Evolutionary conservation across 2,329 filamentous ascomycete species (phyloP), one percentile per base, ranked within the genome.

Genomic region (Penicillium sp.): DNA sequence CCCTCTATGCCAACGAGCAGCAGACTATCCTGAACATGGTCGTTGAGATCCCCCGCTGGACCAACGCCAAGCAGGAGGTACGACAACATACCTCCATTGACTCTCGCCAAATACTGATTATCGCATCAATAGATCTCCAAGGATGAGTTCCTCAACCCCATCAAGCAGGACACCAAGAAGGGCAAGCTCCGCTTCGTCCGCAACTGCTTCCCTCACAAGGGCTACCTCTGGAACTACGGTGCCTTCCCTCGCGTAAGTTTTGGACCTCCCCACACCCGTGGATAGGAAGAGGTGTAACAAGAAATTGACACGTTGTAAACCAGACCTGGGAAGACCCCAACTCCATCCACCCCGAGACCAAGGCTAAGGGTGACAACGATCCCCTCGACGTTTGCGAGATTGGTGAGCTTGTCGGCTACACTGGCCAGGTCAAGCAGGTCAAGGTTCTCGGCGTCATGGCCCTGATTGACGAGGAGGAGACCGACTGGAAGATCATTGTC

Each of bases 161-260:
- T 97, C 84, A 97, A 97, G 88, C 94, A 99, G 84, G 94, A 99
- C 78, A 86, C 87, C 78, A 97, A 99, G 89, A 97, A 99, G 86
- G 94, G 93, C 85, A 97, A 97, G 86, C 91, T 97, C 72, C 90
- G 94, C 74, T 99, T 88, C 77, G 94, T 99, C 76, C 91, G 94
- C 82, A 99, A 99, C 88, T 99, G 94, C 88, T 99, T 99, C 86
- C 94, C 94, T 70, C 94, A 99, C 89, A 97, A 99, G 87, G 94
- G 94, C 67, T 99, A 99, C 81, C 90, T 99, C 70, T 99, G 94
- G 94, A 99, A 99, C 87, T 99, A 99, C 81, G 94, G 94, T 82
- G 92, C 92, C 78, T 97, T 99, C 88, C 94, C 94, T 71, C 91
- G 94, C 84, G 91, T 94, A 84, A 74, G 83, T 71, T 19, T 25